Conservation (phyloP, 1,139 yeast species). For the Diutina pseudorugosa region DNA sequence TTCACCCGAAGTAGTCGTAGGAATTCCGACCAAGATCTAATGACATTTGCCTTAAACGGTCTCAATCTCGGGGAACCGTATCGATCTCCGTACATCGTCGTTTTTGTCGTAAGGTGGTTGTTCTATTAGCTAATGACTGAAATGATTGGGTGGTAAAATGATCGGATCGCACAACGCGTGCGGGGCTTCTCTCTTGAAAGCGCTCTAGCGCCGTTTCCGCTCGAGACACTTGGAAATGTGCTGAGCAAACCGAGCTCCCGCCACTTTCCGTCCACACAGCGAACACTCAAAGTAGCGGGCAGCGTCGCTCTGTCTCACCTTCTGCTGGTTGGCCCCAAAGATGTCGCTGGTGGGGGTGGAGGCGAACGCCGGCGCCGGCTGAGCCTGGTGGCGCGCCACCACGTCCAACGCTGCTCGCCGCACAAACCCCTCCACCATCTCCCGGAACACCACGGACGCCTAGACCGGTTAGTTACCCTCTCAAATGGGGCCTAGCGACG, state of each 20-base stretch:
- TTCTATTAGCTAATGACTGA: too few relatives aligned
- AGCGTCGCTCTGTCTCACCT: constrained; percentile 26
- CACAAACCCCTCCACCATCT: constrained; percentile 2
- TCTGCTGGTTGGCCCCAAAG: constrained; percentile 28
- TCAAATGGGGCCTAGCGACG: too few relatives aligned
- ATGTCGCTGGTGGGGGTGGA: constrained; percentile 19
- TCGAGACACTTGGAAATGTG: constrained; percentile 82
- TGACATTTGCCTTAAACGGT: too few relatives aligned
- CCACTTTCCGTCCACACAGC: constrained; percentile 75
- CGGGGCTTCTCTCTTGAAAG: too few relatives aligned
- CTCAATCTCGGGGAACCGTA: too few relatives aligned
- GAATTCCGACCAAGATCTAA: too few relatives aligned
- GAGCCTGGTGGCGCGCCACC: constrained; percentile 1
- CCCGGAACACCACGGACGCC: constrained; percentile 1
- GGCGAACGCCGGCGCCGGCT: constrained; percentile 3
- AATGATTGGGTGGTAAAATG: too few relatives aligned
- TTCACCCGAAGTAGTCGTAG: too few relatives aligned
- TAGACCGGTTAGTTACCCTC: not conserved
- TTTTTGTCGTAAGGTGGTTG: too few relatives aligned
- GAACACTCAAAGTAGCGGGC: constrained; percentile 60
- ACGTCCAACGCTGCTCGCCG: constrained; percentile 2
- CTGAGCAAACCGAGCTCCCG: constrained; percentile 86
- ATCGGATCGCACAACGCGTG: too few relatives aligned
- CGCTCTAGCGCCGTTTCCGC: constrained; percentile 14
- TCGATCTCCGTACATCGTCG: too few relatives aligned